These are phyloP conservation scores for Zymoseptoria ardabiliae DNA, from an alignment of 2,329 filamentous ascomycete species.

Conservation along the genomic window DNA sequence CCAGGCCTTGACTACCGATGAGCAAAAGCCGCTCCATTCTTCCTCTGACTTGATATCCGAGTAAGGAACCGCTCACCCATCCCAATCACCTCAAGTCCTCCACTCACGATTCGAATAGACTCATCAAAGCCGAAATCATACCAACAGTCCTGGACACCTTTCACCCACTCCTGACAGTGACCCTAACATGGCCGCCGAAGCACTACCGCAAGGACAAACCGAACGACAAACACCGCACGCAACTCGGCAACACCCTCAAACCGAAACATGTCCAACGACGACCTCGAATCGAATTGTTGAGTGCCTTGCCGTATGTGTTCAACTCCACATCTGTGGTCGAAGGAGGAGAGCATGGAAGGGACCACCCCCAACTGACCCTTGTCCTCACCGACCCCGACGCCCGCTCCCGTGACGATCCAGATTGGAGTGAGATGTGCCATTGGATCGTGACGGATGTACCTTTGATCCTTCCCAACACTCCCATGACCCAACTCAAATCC, in stretches of 20 bases:
- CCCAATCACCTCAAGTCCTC: neutral
- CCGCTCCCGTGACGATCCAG: conserved; percentile 45
- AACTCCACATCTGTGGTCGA: neutral
- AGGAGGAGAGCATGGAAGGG: neutral
- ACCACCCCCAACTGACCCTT: conserved; percentile 34
- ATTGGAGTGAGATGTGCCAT: conserved; percentile 53
- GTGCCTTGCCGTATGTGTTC: conserved; percentile 8
- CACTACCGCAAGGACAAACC: neutral
- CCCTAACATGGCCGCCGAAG: conserved; percentile 35
- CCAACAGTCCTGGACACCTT: conserved; percentile 52
- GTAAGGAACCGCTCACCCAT: neutral
- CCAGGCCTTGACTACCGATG: neutral
- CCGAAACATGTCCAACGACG: conserved; percentile 36
- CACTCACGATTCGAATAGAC: conserved; percentile 9
- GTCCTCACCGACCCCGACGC: conserved; percentile 52
- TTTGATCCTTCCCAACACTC: conserved; percentile 9
- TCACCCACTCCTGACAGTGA: conserved; percentile 45
- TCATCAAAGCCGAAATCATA: conserved; percentile 28
- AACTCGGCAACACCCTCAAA: conserved; percentile 49
- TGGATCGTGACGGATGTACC: conserved; percentile 41
- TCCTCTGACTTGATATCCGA: neutral
- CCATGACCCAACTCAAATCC: neutral
- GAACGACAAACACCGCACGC: conserved; percentile 33
- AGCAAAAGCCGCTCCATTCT: neutral
- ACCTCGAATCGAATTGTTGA: conserved; percentile 32